Conservation (phyloP, 2,329 filamentous ascomycete genomes). For the Sclerotinia nivalis region DNA sequence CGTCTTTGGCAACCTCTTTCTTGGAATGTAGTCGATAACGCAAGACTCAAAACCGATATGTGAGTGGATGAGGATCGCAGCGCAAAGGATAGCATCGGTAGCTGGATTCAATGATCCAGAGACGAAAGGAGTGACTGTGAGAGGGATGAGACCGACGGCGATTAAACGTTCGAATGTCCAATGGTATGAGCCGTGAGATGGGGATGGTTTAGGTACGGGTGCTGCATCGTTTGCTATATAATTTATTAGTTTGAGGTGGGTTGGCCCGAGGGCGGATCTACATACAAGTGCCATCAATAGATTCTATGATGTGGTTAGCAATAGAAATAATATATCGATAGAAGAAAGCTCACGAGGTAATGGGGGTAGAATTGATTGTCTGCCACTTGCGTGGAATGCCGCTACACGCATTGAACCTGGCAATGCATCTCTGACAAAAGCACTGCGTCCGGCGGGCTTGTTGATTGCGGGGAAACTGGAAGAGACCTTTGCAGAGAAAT, state of each 20-base stretch:
- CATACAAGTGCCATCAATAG: conserved; percentile 73
- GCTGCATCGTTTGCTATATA: conserved; percentile 79
- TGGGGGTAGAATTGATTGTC: conserved; percentile 75
- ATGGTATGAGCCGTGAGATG: conserved; percentile 93
- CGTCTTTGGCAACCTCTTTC: conserved; percentile 64
- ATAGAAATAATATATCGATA: neutral
- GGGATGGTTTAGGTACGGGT: conserved; percentile 67
- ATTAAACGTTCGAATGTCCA: conserved; percentile 94
- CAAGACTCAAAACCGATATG: conserved; percentile 93
- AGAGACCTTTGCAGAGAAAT: conserved; percentile 46
- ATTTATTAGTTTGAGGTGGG: conserved; percentile 32
- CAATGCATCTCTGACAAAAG: conserved; percentile 46
- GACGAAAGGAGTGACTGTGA: conserved; percentile 89
- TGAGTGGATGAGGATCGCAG: conserved; percentile 82
- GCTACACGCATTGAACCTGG: conserved; percentile 56
- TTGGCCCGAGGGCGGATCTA: conserved; percentile 14
- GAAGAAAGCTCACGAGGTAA: conserved; percentile 71
- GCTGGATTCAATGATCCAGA: conserved; percentile 87
- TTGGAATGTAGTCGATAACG: conserved; percentile 90
- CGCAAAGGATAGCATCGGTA: conserved; percentile 82
- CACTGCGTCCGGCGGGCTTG: conserved; percentile 36
- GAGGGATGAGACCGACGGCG: conserved; percentile 77
- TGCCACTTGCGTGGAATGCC: conserved; percentile 83
- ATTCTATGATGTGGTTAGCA: conserved; percentile 60
- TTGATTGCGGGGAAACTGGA: conserved; percentile 40